phyloP scores from a whole-genome alignment of 2,329 filamentous ascomycete species.

The Penicillium fuscoglaucum region DNA sequence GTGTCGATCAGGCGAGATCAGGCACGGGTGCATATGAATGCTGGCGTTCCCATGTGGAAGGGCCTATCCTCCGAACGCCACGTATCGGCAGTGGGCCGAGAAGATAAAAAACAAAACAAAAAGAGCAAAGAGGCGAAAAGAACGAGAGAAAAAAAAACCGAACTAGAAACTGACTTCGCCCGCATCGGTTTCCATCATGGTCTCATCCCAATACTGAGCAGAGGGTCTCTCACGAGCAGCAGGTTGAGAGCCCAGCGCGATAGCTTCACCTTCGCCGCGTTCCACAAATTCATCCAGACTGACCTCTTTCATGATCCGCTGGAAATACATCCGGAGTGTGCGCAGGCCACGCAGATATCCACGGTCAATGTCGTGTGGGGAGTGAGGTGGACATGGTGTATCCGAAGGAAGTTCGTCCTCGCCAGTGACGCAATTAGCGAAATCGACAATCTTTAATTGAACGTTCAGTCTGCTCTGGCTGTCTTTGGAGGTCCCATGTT shows the following conservation, averaged over 20 bases:
- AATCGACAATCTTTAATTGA: conserved; percentile 96
- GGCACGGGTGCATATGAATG: conserved; percentile 15
- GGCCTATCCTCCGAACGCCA: conserved; percentile 19
- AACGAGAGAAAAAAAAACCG: not conserved
- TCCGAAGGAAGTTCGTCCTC: conserved; percentile 66
- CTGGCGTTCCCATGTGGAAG: conserved; percentile 10
- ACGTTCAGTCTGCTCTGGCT: conserved; percentile 44
- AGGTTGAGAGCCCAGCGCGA: conserved; percentile 38
- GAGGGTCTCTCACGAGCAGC: conserved; percentile 32
- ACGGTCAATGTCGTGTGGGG: conserved; percentile 77
- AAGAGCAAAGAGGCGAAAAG: not conserved
- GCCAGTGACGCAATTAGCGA: conserved; percentile 93
- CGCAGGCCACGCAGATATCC: conserved; percentile 86
- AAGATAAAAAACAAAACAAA: not conserved
- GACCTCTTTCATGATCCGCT: conserved; percentile 80
- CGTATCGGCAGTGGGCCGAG: conserved; percentile 8
- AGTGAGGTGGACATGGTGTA: conserved; percentile 72
- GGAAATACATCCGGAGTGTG: conserved; percentile 78
- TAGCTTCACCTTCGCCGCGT: conserved; percentile 45
- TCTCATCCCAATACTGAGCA: conserved; percentile 44
- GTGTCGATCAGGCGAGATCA: conserved; percentile 11
- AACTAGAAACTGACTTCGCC: conserved; percentile 47
- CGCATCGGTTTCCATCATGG: conserved; percentile 44
- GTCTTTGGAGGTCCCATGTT: conserved; percentile 37
- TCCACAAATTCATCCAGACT: conserved; percentile 48